A percentile compares a stretch with the other conserved stretches of the same genome.
These are phyloP conservation scores for Malania oleifera DNA, from an alignment of 164 flowering plant genomes.

Conservation along the genomic window DNA sequence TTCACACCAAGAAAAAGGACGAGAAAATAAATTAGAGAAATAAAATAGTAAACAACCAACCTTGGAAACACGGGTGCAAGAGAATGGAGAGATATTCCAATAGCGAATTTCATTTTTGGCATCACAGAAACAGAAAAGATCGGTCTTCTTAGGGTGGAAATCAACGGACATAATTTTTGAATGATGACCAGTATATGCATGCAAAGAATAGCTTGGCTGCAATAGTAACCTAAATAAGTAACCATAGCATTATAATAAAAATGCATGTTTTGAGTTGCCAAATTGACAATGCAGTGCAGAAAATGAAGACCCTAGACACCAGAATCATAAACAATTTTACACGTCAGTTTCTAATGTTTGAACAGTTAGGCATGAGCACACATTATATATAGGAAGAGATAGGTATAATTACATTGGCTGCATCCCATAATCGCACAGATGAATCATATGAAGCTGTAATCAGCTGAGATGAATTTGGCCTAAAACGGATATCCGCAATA, in stretches of 20 bases:
- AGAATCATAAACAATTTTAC: neutral
- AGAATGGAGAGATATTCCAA: constrained; percentile 53
- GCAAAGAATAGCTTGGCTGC: constrained; percentile 70
- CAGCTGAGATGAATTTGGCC: constrained; percentile 83
- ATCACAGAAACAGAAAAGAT: constrained; percentile 80
- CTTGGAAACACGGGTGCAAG: constrained; percentile 58
- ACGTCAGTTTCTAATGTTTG: neutral
- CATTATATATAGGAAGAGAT: neutral
- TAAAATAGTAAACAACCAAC: constrained; percentile 23
- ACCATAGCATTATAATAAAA: neutral
- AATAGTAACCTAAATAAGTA: constrained; percentile 16
- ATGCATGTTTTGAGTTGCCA: neutral
- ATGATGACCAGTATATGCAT: constrained; percentile 53
- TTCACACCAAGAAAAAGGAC: neutral
- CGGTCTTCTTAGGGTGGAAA: constrained; percentile 89
- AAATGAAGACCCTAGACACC: too few species aligned
- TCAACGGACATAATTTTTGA: constrained; percentile 77
- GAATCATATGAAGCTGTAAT: constrained; percentile 86
- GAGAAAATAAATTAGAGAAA: neutral
- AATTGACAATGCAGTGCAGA: too few species aligned
- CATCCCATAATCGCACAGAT: constrained; percentile 90
- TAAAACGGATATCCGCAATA: constrained; percentile 84
- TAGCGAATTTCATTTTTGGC: constrained; percentile 62
- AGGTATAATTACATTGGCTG: constrained; percentile 55
- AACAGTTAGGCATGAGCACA: constrained; percentile 3